These are phyloP conservation scores for Russula ochroleuca DNA, from an alignment of 768 basidiomycete species.

Conservation along the genomic window DNA sequence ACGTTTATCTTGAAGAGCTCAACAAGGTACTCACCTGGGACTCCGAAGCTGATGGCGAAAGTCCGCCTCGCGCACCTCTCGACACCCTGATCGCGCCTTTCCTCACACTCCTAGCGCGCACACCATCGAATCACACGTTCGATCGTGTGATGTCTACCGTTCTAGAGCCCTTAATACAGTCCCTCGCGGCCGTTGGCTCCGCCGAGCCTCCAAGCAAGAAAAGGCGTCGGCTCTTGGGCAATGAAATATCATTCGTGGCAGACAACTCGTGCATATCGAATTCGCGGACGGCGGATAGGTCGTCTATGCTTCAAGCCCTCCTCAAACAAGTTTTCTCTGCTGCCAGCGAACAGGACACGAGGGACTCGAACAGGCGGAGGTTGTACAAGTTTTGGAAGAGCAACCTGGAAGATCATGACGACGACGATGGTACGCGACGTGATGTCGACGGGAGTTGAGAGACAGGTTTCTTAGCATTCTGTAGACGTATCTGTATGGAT, in stretches of 20 bases:
- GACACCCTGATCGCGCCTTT: conserved; percentile 63
- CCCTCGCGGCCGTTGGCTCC: conserved; percentile 40
- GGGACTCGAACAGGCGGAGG: conserved; percentile 74
- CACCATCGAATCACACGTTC: conserved; percentile 59
- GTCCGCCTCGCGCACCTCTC: conserved; percentile 44
- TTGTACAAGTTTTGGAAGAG: conserved; percentile 80
- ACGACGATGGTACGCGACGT: conserved; percentile 28
- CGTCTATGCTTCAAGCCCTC: conserved; percentile 49
- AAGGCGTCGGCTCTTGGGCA: conserved; percentile 43
- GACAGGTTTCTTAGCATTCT: not conserved
- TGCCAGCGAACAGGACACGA: conserved; percentile 69
- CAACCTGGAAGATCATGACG: conserved; percentile 45
- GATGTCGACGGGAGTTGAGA: conserved; percentile 19
- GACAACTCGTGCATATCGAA: conserved; percentile 51
- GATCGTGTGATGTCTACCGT: conserved; percentile 67
- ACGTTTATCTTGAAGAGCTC: conserved; percentile 88
- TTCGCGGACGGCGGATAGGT: conserved; percentile 36
- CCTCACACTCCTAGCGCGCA: conserved; percentile 63
- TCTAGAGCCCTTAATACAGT: conserved; percentile 62
- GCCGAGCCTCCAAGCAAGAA: conserved; percentile 42
- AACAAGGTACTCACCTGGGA: conserved; percentile 51
- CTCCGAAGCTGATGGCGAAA: conserved; percentile 24
- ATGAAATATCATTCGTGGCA: conserved; percentile 44
- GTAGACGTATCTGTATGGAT: not conserved
- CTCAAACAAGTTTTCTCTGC: conserved; percentile 63